Base-by-base conservation (phyloP, 371 early-diverging fungal species). In the Syncephalastrum racemosum region DNA sequence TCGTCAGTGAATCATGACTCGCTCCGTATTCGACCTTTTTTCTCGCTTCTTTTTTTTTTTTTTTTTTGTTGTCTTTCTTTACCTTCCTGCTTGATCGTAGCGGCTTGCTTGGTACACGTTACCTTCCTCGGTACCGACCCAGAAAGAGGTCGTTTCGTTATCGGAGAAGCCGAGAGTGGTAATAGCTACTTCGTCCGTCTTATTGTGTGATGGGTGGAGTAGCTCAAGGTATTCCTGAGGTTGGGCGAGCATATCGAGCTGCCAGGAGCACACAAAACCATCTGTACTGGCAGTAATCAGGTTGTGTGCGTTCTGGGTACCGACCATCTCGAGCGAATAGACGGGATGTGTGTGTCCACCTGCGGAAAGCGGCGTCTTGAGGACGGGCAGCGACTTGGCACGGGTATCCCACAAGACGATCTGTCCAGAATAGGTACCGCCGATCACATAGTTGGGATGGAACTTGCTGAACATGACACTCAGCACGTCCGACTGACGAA, bases 71-170 rank as follows among this genome's bases (percentile, higher is more conserved):
- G 12, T 52, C 52, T 27, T 25, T 23, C 16, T 22, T 54, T 71
- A 86, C 86, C 83, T 83, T 71, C 94, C 96, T 40, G 98, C 96
- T 23, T 95, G 85, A 53, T 93, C 97, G 71, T 91, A 93, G 51
- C 97, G 85, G 71, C 92, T 94, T 19, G 90, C 97, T 66, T 93
- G 94, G 64, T 94, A 94, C 0, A 94, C 79, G 60, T 75, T 81
- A 50, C 98, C 97, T 62, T 96, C 96, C 64, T 97, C 97, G 0
- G 96, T 96, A 27, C 98, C 98, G n/a, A 93, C 90, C 87, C 91
- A 91, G 66, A 95, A 97, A 0, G 91, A 85, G 2, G 93, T 80
- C 2, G 94, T 91, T 67, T 98, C 98, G 64, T 90, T 90, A 62
- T 88, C 87, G 15, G 94, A 93, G 80, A 97, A 95, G 31, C 87